Percentiles rank a stretch among this genome's conserved stretches.
Conservation (phyloP, 73 alveolate genomes). For the Paramecium primaurelia region DNA sequence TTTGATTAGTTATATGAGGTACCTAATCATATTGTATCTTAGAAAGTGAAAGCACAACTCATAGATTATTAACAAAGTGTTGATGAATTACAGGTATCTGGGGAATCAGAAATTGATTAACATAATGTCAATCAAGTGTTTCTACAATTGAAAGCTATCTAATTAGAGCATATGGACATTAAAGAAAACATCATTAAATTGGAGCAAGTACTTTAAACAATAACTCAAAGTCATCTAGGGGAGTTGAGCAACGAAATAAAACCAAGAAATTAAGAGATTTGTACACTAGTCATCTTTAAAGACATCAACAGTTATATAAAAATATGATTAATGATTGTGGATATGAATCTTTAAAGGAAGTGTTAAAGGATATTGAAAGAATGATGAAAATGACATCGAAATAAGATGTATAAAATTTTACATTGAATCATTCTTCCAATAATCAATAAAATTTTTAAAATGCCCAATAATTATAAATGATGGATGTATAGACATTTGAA, state of each 20-base stretch:
- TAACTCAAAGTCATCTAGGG: background rate
- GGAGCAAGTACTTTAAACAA: slow-evolving; percentile 8
- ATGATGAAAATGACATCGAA: background rate
- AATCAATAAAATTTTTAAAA: background rate
- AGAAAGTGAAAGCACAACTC: background rate
- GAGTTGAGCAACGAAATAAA: slow-evolving; percentile 7
- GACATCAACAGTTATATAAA: background rate
- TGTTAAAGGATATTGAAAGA: background rate
- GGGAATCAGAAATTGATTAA: background rate
- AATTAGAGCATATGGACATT: background rate
- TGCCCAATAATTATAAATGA: background rate
- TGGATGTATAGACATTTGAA: background rate
- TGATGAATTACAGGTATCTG: background rate
- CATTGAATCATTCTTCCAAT: background rate
- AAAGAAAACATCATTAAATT: too few relatives aligned
- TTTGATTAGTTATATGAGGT: slow-evolving; percentile 21
- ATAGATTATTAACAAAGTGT: background rate
- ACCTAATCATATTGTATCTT: background rate
- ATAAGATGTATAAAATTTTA: background rate
- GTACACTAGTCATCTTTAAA: background rate
- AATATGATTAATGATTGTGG: background rate
- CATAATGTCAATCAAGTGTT: background rate
- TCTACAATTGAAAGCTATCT: background rate
- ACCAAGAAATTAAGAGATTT: slow-evolving; percentile 40
- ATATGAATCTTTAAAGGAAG: background rate